A percentile compares a stretch with the other conserved stretches of the same genome.
phyloP scores from a whole-genome alignment of 148 eudicot species.

The Rhododendron mucronatum region DNA sequence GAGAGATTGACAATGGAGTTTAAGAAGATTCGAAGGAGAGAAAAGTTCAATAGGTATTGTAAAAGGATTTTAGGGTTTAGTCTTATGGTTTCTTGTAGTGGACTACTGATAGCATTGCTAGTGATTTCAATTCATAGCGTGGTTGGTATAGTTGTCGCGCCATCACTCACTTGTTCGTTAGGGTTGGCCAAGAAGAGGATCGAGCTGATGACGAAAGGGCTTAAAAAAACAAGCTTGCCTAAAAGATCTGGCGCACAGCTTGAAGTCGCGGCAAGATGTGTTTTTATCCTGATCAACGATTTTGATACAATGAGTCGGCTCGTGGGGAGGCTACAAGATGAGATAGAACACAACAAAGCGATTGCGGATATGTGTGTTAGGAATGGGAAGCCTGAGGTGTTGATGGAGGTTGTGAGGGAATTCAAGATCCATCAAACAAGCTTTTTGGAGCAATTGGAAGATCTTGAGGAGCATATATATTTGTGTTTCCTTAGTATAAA shows the following conservation, averaged over 20 bases:
- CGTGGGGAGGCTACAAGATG: conserved; percentile 51
- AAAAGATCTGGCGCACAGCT: conserved; percentile 38
- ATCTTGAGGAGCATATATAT: conserved; percentile 71
- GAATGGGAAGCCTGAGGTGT: conserved; percentile 42
- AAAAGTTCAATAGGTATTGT: conserved; percentile 27
- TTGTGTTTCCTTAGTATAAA: conserved; percentile 71
- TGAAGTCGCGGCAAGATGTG: conserved; percentile 68
- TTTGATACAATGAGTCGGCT: conserved; percentile 69
- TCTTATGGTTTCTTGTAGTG: conserved; percentile 22
- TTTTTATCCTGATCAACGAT: conserved; percentile 56
- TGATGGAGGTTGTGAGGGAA: conserved; percentile 57
- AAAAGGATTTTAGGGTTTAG: conserved; percentile 34
- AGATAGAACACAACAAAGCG: conserved; percentile 55
- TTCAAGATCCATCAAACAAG: conserved; percentile 34
- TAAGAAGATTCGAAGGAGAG: conserved; percentile 34
- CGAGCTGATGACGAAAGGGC: background rate
- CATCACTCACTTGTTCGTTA: conserved; percentile 31
- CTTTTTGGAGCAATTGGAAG: conserved; percentile 64
- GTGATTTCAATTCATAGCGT: conserved; percentile 44
- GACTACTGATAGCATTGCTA: conserved; percentile 33
- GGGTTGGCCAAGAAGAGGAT: conserved; percentile 18
- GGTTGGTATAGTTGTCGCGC: conserved; percentile 47
- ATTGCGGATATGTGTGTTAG: conserved; percentile 54
- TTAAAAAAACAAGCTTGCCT: conserved; percentile 14
- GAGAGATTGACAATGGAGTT: conserved; percentile 31